These are phyloP conservation scores for Fusarium sp. DNA, from an alignment of 2,329 filamentous ascomycete species.

Conservation along the genomic window DNA sequence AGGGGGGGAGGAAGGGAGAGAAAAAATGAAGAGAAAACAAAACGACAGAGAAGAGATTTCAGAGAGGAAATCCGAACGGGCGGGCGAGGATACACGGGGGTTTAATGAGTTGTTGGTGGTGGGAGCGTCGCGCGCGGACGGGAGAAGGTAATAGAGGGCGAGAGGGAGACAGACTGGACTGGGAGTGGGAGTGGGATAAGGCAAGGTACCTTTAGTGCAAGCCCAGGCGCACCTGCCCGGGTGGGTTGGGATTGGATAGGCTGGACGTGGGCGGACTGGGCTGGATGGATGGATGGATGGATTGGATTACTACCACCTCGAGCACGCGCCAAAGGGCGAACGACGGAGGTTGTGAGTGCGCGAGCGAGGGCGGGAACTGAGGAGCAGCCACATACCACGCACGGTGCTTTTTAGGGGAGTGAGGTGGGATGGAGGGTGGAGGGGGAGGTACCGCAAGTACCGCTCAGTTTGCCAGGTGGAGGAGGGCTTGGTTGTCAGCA, in stretches of 20 bases:
- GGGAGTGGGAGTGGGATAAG: constrained; percentile 29
- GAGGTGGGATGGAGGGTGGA: constrained; percentile 39
- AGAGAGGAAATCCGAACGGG: constrained; percentile 42
- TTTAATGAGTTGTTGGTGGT: constrained; percentile 49
- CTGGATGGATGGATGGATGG: neutral
- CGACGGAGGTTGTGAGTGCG: constrained; percentile 24
- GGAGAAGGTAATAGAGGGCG: constrained; percentile 29
- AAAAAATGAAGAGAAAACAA: constrained; percentile 47
- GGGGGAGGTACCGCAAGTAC: constrained; percentile 17
- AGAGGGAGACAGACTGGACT: constrained; percentile 30
- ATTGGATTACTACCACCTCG: constrained; percentile 14
- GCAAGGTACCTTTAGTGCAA: constrained; percentile 34
- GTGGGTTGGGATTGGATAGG: constrained; percentile 35
- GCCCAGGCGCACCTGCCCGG: constrained; percentile 31
- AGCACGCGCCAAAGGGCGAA: constrained; percentile 41
- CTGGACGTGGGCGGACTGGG: neutral
- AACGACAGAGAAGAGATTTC: constrained; percentile 49
- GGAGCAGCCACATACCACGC: constrained; percentile 45
- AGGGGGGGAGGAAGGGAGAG: constrained; percentile 41
- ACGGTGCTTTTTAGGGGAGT: constrained; percentile 42
- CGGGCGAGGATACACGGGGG: constrained; percentile 47
- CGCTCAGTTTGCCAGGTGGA: constrained; percentile 3
- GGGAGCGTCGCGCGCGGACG: constrained; percentile 42
- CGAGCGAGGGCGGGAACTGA: constrained; percentile 24
- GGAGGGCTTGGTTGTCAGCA: constrained; percentile 30